Percentiles rank a stretch among this genome's conserved stretches.
These are phyloP conservation scores for Rhododendron williamsianum DNA, from an alignment of 148 eudicot species.

Conservation along the genomic window DNA sequence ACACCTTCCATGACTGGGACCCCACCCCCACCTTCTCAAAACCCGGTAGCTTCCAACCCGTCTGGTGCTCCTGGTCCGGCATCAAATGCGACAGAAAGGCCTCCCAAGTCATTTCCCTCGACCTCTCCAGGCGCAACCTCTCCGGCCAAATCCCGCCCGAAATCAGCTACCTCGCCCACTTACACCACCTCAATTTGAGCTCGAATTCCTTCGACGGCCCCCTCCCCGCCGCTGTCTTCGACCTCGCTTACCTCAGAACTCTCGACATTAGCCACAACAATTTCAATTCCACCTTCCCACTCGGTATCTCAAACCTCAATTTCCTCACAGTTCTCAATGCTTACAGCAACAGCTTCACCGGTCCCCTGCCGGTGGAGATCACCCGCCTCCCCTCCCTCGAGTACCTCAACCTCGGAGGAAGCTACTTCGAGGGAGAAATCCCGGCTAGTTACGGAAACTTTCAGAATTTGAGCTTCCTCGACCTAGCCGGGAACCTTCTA, in stretches of 20 bases:
- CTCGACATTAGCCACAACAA: constrained; percentile 71
- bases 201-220: constrained; percentile 49
- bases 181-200: constrained; percentile 60
- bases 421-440: constrained; percentile 70
- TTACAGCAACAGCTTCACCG: constrained; percentile 76
- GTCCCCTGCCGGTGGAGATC: constrained; percentile 57
- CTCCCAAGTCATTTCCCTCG: constrained; percentile 37
- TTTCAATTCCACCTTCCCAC: constrained; percentile 62
- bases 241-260: constrained; percentile 39
- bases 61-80: constrained; percentile 84
- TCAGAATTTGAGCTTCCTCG: constrained; percentile 36
- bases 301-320: constrained; percentile 54
- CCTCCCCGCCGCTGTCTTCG: constrained; percentile 42
- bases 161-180: constrained; percentile 34
- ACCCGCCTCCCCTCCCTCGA: constrained; percentile 33
- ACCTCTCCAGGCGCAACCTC: constrained; percentile 60
- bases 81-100: constrained; percentile 42
- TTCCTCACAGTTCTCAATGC: constrained; percentile 45
- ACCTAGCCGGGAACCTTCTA: constrained; percentile 61
- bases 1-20: constrained; percentile 59
- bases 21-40: constrained; percentile 22
- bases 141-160: constrained; percentile 56
- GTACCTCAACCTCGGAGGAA: constrained; percentile 78
- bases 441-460: constrained; percentile 54
- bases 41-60: constrained; percentile 22